These are phyloP conservation scores for Heracleum sosnowskyi DNA, from an alignment of 129 eudicot species.

Conservation along the genomic window DNA sequence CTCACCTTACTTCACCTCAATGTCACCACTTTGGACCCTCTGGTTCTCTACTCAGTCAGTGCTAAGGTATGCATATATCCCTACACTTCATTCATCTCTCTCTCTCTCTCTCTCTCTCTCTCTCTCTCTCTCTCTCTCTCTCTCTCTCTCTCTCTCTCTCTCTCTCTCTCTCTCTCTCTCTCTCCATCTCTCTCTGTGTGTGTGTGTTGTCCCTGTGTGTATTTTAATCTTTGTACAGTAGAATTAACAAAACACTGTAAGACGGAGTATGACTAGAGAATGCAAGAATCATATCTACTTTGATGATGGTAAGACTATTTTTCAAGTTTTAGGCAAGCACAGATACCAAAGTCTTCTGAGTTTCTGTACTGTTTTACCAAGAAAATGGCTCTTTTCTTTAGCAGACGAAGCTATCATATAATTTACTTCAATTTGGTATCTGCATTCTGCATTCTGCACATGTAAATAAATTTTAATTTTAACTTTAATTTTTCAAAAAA, in stretches of 20 bases:
- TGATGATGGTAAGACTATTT: background rate
- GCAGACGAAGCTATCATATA: background rate
- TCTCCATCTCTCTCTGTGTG: background rate
- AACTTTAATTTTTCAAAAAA: too few species aligned
- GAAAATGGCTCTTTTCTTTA: background rate
- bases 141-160: too few species aligned
- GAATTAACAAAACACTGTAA: background rate
- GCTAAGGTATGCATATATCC: slow-evolving; percentile 55
- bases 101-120: background rate
- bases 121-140: too few species aligned
- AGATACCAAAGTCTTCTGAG: background rate
- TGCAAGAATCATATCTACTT: background rate
- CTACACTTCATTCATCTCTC: background rate
- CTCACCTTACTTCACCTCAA: slow-evolving; percentile 79
- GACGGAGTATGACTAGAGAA: background rate
- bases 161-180: background rate
- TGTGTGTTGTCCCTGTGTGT: background rate
- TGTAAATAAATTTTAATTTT: background rate
- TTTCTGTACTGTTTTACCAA: background rate
- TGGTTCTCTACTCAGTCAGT: slow-evolving; percentile 83
- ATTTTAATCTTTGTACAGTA: background rate
- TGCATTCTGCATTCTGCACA: background rate
- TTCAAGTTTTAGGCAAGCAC: background rate
- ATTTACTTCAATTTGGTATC: background rate
- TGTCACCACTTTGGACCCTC: slow-evolving; percentile 77